These are phyloP conservation scores for Penicillium thymicola DNA, from an alignment of 2,329 filamentous ascomycete genomes.

Conservation along the genomic window DNA sequence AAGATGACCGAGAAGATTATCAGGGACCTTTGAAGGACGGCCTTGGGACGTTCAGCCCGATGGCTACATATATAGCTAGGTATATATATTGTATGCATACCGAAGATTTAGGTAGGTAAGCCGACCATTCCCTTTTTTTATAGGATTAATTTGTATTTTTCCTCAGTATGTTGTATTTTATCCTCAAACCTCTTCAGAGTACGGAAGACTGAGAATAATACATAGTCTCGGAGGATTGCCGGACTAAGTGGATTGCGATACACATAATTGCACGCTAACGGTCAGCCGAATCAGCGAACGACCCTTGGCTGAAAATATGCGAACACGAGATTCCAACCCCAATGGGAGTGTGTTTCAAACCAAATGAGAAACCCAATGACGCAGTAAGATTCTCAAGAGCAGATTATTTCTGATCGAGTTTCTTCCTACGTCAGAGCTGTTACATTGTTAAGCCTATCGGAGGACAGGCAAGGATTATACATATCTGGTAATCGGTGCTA, in stretches of 20 bases:
- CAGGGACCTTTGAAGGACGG: no score
- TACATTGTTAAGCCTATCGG: neutral
- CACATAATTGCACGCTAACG: slow-evolving; percentile 1
- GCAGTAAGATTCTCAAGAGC: neutral
- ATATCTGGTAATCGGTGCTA: neutral
- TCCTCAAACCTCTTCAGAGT: neutral
- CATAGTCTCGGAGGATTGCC: neutral
- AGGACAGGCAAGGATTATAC: neutral
- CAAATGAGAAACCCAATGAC: neutral
- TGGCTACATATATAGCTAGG: neutral
- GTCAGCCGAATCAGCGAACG: neutral
- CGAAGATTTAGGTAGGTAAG: neutral
- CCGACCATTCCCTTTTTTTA: neutral
- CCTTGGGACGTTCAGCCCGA: no score
- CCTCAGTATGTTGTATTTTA: neutral
- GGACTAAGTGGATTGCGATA: neutral
- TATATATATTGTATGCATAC: neutral
- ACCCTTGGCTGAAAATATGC: neutral
- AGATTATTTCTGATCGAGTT: neutral
- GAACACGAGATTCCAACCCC: neutral
- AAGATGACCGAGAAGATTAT: no score
- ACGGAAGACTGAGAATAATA: neutral
- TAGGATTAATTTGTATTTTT: neutral
- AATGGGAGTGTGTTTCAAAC: neutral
- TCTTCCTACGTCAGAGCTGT: neutral